Evolutionary conservation across 768 basidiomycete species (phyloP), one percentile per base, ranked within the genome.

Genomic region (Cytidiella melzeri): DNA sequence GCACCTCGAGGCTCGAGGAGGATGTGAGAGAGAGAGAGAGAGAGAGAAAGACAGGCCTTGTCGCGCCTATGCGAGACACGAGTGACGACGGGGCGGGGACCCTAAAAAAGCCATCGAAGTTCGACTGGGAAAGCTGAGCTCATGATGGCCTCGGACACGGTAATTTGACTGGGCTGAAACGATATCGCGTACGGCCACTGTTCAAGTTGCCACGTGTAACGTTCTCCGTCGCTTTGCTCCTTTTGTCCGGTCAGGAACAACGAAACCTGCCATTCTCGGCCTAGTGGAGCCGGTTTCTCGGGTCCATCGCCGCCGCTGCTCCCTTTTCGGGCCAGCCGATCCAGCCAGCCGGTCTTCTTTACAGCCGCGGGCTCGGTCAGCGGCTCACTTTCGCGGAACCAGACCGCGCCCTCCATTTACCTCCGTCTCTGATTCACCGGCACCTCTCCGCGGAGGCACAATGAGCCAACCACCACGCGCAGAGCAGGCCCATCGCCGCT

Each of bases 151-250:
- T 41, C 38, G 47, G 37, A 48, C n/a, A n/a, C n/a, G n/a, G n/a
- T 53, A 47, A 60, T 60, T 58, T 59, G 60, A 60, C 51, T 61
- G 50, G 54, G 52, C 55, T 60, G 59, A 60, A 59, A 64, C 58
- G 26, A 45, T 41, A 19, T 10, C 34, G n/a, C 19, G 44, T 48
- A 25, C 44, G 39, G 52, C 52, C 47, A 48, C 52, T 43, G 13
- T 28, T 59, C 47, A n/a, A n/a, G 59, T 47, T 54, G 59, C 57
- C 59, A 60, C 59, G 59, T 60, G 56, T 60, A 57, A 60, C 57
- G 57, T 42, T 50, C 41, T 42, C 53, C 51, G 52, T 51, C 56
- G 54, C 50, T 34, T 53, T 50, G 48, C 43, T 28, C 30, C 46
- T 45, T 41, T 55, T 43, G 30, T 51, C 30, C 30, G 9, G 30